phyloP scores from a whole-genome alignment of 1,139 yeast genomes.

The Wickerhamomyces sp. region DNA sequence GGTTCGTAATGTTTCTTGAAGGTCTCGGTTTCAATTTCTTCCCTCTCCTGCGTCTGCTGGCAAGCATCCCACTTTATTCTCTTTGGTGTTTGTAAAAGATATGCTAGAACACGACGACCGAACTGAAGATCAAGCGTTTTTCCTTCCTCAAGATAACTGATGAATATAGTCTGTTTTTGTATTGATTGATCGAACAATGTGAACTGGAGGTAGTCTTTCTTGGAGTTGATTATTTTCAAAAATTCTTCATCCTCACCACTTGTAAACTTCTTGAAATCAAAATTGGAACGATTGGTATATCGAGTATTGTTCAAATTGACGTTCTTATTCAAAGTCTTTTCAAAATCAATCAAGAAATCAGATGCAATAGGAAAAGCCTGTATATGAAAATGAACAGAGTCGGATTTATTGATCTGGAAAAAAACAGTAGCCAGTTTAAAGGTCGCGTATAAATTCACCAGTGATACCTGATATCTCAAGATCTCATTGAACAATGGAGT shows the following conservation, averaged over 20 bases:
- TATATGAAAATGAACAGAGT: slow-evolving; percentile 60
- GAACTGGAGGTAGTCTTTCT: slow-evolving; percentile 33
- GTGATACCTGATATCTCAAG: slow-evolving; percentile 36
- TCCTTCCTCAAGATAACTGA: slow-evolving; percentile 26
- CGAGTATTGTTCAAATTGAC: slow-evolving; percentile 45
- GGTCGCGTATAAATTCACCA: slow-evolving; percentile 39
- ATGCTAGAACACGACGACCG: slow-evolving; percentile 72
- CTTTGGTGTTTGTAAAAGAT: slow-evolving; percentile 50
- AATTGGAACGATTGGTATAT: slow-evolving; percentile 37
- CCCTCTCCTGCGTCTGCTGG: slow-evolving; percentile 51
- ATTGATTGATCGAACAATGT: slow-evolving; percentile 30
- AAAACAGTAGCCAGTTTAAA: slow-evolving; percentile 43
- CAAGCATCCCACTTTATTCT: slow-evolving; percentile 74
- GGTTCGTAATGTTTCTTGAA: slow-evolving; percentile 47
- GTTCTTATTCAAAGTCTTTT: slow-evolving; percentile 35
- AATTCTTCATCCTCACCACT: slow-evolving; percentile 25
- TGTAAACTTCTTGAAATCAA: slow-evolving; percentile 35
- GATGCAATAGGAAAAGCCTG: slow-evolving; percentile 59
- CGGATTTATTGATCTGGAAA: slow-evolving; percentile 54
- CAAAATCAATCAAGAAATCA: slow-evolving; percentile 35
- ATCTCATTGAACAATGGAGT: slow-evolving; percentile 38
- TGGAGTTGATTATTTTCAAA: slow-evolving; percentile 30
- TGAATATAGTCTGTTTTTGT: slow-evolving; percentile 24
- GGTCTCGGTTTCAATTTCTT: slow-evolving; percentile 53
- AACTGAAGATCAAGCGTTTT: slow-evolving; percentile 61